These are phyloP conservation scores for Colletotrichum horii DNA, from an alignment of 2,329 filamentous ascomycete species.

Conservation along the genomic window DNA sequence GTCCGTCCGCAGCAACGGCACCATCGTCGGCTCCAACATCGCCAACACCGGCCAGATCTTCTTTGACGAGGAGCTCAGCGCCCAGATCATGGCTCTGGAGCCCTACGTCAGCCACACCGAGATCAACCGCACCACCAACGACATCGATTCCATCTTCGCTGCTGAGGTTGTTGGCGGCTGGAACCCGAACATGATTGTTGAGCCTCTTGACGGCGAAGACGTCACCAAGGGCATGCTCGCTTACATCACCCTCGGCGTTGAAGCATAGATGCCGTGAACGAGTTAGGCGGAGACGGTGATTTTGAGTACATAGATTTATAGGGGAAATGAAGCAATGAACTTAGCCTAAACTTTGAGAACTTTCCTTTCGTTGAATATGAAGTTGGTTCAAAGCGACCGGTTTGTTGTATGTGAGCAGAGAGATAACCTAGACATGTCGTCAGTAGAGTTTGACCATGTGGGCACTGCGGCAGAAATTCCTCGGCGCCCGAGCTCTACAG, in stretches of 20 bases:
- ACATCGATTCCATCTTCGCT: slow-evolving; percentile 5
- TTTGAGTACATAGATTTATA: neutral
- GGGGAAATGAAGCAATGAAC: neutral
- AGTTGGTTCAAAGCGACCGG: neutral
- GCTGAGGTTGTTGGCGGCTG: neutral
- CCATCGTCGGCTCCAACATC: slow-evolving; percentile 25
- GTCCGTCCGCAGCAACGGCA: slow-evolving; percentile 24
- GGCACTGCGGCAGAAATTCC: neutral
- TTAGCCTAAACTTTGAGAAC: neutral
- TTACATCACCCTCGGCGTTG: slow-evolving; percentile 9
- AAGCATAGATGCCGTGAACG: neutral
- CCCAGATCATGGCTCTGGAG: slow-evolving; percentile 47
- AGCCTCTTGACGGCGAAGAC: slow-evolving; percentile 5
- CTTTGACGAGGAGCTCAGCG: slow-evolving; percentile 9
- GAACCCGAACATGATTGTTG: slow-evolving; percentile 13
- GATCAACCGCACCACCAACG: slow-evolving; percentile 16
- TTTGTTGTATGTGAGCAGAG: neutral
- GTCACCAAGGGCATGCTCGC: slow-evolving; percentile 14
- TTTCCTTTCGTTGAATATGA: neutral
- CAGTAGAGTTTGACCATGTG: neutral
- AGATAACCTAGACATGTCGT: neutral
- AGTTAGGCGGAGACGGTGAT: neutral
- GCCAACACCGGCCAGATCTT: slow-evolving; percentile 31
- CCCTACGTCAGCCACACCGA: slow-evolving; percentile 52
- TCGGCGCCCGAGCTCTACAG: neutral